These are phyloP conservation scores for Phialophora tarda DNA, from an alignment of 2,329 filamentous ascomycete species.

Conservation along the genomic window DNA sequence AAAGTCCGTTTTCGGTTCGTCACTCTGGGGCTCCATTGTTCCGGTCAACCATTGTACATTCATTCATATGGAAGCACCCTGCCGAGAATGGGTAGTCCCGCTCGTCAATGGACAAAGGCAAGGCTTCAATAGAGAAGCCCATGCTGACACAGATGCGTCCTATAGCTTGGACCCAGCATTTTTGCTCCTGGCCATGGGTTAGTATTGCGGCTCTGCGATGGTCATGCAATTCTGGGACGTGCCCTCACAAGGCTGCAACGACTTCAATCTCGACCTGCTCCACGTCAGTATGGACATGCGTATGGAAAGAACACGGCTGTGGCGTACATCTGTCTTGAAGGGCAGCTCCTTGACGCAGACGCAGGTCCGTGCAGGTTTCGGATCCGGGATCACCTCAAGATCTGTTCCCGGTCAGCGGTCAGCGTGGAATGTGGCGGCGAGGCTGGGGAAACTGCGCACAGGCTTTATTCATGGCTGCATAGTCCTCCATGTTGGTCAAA, in stretches of 20 bases:
- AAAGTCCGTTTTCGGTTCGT: conserved; percentile 28
- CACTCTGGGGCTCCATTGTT: conserved; percentile 2
- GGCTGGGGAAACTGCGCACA: conserved; percentile 53
- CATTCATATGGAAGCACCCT: background rate
- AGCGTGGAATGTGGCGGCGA: conserved; percentile 26
- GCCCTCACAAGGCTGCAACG: conserved; percentile 39
- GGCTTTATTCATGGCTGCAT: conserved; percentile 79
- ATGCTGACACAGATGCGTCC: background rate
- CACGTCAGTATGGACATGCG: background rate
- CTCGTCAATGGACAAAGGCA: background rate
- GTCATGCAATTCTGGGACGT: conserved; percentile 14
- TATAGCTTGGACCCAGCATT: conserved; percentile 31
- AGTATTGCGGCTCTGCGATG: background rate
- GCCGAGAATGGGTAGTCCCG: background rate
- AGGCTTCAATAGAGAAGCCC: background rate
- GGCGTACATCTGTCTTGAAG: conserved; percentile 37
- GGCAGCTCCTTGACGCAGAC: conserved; percentile 40
- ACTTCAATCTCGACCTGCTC: conserved; percentile 40
- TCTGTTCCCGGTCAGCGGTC: conserved; percentile 23
- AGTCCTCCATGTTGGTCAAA: conserved; percentile 69
- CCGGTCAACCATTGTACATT: conserved; percentile 1
- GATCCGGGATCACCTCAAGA: conserved; percentile 36
- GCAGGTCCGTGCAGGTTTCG: conserved; percentile 39
- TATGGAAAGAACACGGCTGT: background rate
- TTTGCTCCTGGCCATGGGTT: conserved; percentile 8